Evolutionary conservation across 352 stramenopile species (phyloP), one percentile per base, ranked within the genome.

Genomic region (Pseudoperonospora humuli): DNA sequence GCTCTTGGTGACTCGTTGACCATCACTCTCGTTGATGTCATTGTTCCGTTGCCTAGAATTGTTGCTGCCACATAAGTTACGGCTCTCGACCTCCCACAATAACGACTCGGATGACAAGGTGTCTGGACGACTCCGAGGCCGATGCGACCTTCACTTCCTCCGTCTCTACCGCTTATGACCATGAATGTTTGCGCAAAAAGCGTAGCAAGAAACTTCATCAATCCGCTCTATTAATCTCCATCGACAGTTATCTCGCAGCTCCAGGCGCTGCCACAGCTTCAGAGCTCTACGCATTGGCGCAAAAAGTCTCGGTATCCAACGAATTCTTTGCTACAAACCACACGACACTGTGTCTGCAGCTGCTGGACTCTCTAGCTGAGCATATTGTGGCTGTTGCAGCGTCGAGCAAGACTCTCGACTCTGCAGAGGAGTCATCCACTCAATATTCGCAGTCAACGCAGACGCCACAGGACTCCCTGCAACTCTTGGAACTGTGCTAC

Each of bases 401-500:
- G 19, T 23, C 44, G 10, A 48, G 21, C 24, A 55, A 61, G 15
- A 20, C 21, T 0, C 10, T 7, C 7, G 43, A 51, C 5, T 19
- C 18, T 2, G 24, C 54, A 20, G 37, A 57, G 6, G 49, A 47
- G 14, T 23, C 32, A 10, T 36, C 43, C 3, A 61, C 61, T 19
- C 54, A 68, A 36, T 65, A 59, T 29, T 69, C 54, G 15, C 59
- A 57, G 27, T 29, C 38, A 25, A 69, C 54, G 2, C 59, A 67
- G 35, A 55, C 37, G 15, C 63, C 62, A 26, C 50, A 59, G 13
- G 41, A 65, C 19, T 52, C 45, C 11, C 42, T 65, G 50, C 73
- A 80, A 36, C 45, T 83, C n/a, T 55, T 88, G 7, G 76, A 88
- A 35, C 56, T 86, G 3, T 45, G 75, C 14, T 84, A 72, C 35